These are phyloP conservation scores for Malassezia caprae DNA, from an alignment of 1,284 basidiomycete species.

Conservation along the genomic window DNA sequence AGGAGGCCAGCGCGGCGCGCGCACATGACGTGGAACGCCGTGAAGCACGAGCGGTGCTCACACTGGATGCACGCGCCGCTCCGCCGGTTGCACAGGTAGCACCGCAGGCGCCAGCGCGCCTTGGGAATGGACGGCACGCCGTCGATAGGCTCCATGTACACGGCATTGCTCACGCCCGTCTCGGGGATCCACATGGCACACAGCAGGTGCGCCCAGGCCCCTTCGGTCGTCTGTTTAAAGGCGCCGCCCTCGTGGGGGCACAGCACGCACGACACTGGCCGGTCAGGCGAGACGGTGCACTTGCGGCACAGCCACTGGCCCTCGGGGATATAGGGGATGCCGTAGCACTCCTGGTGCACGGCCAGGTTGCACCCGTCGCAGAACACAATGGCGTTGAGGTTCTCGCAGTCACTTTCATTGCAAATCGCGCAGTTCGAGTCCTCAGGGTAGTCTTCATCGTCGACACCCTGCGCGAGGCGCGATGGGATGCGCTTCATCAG, in stretches of 20 bases:
- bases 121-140: constrained; percentile 80
- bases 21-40: constrained; percentile 91
- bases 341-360: constrained; percentile 99
- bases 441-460: constrained; percentile 28
- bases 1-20: constrained; percentile 55
- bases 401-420: constrained; percentile 96
- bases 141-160: constrained; percentile 97
- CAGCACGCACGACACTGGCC: constrained; percentile 80
- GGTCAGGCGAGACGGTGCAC: constrained; percentile 94
- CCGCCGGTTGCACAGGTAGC: constrained; percentile 69
- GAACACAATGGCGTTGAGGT: constrained; percentile 97
- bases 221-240: constrained; percentile 89
- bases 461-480: constrained; percentile 20
- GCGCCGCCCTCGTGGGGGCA: constrained; percentile 96
- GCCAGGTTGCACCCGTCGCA: constrained; percentile 98
- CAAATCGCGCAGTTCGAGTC: constrained; percentile 80
- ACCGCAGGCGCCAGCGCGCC: constrained; percentile 79
- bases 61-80: constrained; percentile 95
- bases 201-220: constrained; percentile 89
- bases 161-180: constrained; percentile 81
- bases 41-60: constrained; percentile 77
- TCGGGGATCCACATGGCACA: constrained; percentile 98
- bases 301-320: constrained; percentile 98
- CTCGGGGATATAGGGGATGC: constrained; percentile 97
- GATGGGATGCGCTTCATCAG: constrained; percentile 34